These are phyloP conservation scores for Candida peoriensis DNA, from an alignment of 805 yeast genomes.

Conservation along the genomic window DNA sequence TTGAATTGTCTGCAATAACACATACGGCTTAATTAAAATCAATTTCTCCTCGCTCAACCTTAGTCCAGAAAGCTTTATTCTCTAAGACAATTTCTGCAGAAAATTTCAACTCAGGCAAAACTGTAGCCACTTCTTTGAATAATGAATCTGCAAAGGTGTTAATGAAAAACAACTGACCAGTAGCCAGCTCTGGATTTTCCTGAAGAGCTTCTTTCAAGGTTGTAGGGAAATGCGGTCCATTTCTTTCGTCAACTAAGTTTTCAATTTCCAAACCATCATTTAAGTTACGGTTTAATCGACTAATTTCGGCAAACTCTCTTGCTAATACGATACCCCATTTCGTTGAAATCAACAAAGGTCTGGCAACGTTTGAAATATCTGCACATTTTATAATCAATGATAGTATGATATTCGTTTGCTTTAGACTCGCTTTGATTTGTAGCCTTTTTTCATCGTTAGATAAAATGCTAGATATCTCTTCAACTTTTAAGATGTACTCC, in stretches of 20 bases:
- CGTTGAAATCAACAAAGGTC: constrained; percentile 69
- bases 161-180: constrained; percentile 81
- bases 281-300: constrained; percentile 41
- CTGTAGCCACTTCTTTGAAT: constrained; percentile 57
- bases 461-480: constrained; percentile 24
- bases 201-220: constrained; percentile 39
- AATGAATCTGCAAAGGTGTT: constrained; percentile 74
- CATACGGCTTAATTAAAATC: neutral
- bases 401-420: constrained; percentile 41
- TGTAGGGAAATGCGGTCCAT: constrained; percentile 29
- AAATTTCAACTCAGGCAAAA: constrained; percentile 57
- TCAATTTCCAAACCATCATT: constrained; percentile 20
- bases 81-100: constrained; percentile 43
- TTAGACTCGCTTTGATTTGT: constrained; percentile 13
- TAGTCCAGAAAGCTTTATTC: constrained; percentile 6
- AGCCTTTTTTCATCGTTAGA: constrained; percentile 9
- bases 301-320: constrained; percentile 70
- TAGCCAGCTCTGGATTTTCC: constrained; percentile 46
- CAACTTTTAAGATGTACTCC: constrained; percentile 56
- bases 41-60: constrained; percentile 3
- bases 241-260: constrained; percentile 13
- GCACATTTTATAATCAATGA: constrained; percentile 86
- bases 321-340: constrained; percentile 85
- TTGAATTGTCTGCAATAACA: too few relatives aligned
- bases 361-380: constrained; percentile 88